Evolutionary conservation across 805 yeast species (phyloP), one percentile per base, ranked within the genome.

Genomic region (Candida corydali): DNA sequence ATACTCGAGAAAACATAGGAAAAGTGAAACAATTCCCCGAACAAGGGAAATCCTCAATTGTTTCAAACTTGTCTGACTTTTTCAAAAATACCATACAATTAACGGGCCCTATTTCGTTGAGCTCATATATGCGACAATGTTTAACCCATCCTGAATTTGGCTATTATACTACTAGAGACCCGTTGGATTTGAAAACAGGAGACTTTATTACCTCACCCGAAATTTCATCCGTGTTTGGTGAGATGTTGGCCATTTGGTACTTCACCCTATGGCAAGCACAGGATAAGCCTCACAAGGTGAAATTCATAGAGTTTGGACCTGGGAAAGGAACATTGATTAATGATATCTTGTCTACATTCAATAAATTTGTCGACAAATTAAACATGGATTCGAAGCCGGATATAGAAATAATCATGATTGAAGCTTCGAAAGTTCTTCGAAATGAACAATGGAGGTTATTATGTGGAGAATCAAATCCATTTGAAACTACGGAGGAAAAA

Each of bases 161-260:
- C 0, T 86, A 86, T 55, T 86, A 86, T 52, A 82, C 87, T 16
- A 80, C 85, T 3, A 63, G 80, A 43, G 81, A 86, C 47, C 95
- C 95, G 2, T 63, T 86, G 24, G 86, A 82, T 22, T 30, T 51
- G 2, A 57, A 47, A 27, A 54, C 59, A 5, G 94, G 95, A 4
- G 95, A 86, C 56, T 86, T 86, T 55, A 70, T 81, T 35, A 86
- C 95, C 0, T 81, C 91, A 0, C 95, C 95, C 0, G 95, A 86
- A 57, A 84, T 86, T 34, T 82, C 91, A 5, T 86, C 85, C 26
- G 81, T 86, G 62, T 86, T 86, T 63, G 95, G 95, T 15, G 95
- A 86, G 54, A 75, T 84, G 64, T 69, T 84, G 40, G 95, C 93
- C 0, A 61, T 86, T 4, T 86, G 94, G 86, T 63, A 70, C 39